These are phyloP conservation scores for Bryum argenteum DNA, from an alignment of 225 moss, liverwort and hornwort genomes.

Conservation along the genomic window DNA sequence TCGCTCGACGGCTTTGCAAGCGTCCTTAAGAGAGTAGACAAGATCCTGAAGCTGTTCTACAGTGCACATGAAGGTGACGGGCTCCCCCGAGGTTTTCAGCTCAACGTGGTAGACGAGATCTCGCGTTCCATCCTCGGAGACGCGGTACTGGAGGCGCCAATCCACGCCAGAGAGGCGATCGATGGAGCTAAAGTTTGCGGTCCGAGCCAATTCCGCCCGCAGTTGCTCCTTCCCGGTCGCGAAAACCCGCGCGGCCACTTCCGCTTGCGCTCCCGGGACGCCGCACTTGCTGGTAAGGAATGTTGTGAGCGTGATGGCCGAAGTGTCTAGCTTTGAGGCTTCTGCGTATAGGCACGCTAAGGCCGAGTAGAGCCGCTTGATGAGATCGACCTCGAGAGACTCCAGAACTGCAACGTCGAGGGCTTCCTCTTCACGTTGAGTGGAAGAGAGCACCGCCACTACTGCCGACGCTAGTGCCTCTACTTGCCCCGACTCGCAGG, in stretches of 20 bases:
- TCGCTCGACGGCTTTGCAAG: conserved; percentile 81
- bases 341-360: conserved; percentile 74
- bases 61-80: conserved; percentile 60
- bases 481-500: conserved; percentile 42
- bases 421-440: conserved; percentile 66
- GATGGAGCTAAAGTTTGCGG: conserved; percentile 56
- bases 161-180: conserved; percentile 58
- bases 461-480: conserved; percentile 58
- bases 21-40: conserved; percentile 71
- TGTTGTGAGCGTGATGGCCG: conserved; percentile 43
- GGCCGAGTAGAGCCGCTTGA: conserved; percentile 69
- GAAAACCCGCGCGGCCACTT: conserved; percentile 49
- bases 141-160: conserved; percentile 74
- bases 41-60: conserved; percentile 87
- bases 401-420: conserved; percentile 63
- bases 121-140: conserved; percentile 42
- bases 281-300: conserved; percentile 63
- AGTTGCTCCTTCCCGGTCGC: conserved; percentile 62
- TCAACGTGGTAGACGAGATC: conserved; percentile 74
- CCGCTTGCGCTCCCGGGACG: conserved; percentile 49
- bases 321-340: conserved; percentile 65
- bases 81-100: conserved; percentile 52
- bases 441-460: conserved; percentile 50
- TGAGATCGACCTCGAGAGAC: conserved; percentile 69
- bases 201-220: conserved; percentile 46